Conservation (phyloP, 257 asterid genomes). For the Ballota nigra region DNA sequence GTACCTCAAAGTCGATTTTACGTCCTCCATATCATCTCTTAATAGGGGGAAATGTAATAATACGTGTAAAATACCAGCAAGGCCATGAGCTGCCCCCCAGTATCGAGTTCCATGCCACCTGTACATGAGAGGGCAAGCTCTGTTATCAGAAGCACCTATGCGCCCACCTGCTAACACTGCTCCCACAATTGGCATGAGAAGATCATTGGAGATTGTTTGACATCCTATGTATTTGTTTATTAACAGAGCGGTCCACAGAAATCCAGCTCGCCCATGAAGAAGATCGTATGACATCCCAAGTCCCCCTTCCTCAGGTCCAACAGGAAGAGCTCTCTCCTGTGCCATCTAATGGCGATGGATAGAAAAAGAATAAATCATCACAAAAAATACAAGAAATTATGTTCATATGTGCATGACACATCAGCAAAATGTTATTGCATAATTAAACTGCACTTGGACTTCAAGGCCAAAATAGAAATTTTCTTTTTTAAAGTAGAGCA, state of each 20-base stretch:
- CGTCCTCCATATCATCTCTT: conserved; percentile 34
- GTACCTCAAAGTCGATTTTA: conserved; percentile 59
- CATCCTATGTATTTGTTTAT: conserved; percentile 55
- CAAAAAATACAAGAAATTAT: background rate
- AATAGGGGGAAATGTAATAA: conserved; percentile 56
- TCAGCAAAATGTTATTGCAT: background rate
- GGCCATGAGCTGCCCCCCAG: conserved; percentile 92
- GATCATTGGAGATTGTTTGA: conserved; percentile 38
- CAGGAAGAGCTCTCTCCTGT: conserved; percentile 67
- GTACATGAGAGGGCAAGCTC: conserved; percentile 71
- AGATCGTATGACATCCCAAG: conserved; percentile 81
- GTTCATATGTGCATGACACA: background rate
- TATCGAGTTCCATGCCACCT: conserved; percentile 90
- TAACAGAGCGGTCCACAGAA: conserved; percentile 73
- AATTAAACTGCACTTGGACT: background rate
- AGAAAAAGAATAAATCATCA: background rate
- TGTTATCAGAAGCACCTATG: conserved; percentile 55
- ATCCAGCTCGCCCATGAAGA: conserved; percentile 72
- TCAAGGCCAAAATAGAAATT: background rate
- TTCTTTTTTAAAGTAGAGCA: background rate
- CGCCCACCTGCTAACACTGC: conserved; percentile 80
- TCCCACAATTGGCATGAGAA: conserved; percentile 62
- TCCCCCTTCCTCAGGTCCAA: conserved; percentile 82
- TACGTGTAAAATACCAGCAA: conserved; percentile 71
- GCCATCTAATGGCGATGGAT: conserved; percentile 42